Base-by-base conservation (phyloP, 306 rosid genomes). In the Corylus americana region DNA sequence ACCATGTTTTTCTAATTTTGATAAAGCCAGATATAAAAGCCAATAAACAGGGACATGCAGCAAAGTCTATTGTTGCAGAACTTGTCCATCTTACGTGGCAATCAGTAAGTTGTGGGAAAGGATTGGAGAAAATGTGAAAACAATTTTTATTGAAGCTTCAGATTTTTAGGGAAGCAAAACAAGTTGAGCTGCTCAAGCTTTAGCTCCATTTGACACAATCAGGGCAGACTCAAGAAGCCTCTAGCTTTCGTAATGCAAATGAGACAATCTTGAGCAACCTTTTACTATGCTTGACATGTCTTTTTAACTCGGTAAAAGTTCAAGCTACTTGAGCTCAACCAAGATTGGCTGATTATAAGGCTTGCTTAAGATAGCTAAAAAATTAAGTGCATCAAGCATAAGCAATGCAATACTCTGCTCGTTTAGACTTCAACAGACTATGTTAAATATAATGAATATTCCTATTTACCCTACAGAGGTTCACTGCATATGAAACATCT, bases 1-100 rank as follows among this genome's bases (percentile, higher is more conserved):
- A 67, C 51, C 12, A 68, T 66, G 70, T 49, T 69, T 83, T 81
- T 83, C 82, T 66, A 17, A 72, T 44, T 50, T 31, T 77, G 81
- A 70, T 73, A 35, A 70, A 69, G 58, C 74, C 55, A 79, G 69
- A 82, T 44, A 79, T 75, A 64, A 47, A 48, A 63, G 39, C 20
- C 72, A 58, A 55, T 1, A 45, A 69, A 77, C 18, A 76, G 11
- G 50, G 49, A 81, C 35, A 45, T 50, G 67, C 53, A 29, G 55
- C 75, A 29, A 13, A 25, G 48, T 63, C 79, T 74, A 69, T 74
- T 58, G 64, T 74, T 58, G 64, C 64, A 67, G 72, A 67, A 67
- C 50, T 9, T 42, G 9, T 67, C 72, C 27, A 42, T 39, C 51
- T 68, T 42, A 27, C 29, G 8, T 17, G 72, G 72, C 18, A 18